Evolutionary conservation across 78 protist species (phyloP), one percentile per base, ranked within the genome.

Genomic region (Dictyostelium intermedium): DNA sequence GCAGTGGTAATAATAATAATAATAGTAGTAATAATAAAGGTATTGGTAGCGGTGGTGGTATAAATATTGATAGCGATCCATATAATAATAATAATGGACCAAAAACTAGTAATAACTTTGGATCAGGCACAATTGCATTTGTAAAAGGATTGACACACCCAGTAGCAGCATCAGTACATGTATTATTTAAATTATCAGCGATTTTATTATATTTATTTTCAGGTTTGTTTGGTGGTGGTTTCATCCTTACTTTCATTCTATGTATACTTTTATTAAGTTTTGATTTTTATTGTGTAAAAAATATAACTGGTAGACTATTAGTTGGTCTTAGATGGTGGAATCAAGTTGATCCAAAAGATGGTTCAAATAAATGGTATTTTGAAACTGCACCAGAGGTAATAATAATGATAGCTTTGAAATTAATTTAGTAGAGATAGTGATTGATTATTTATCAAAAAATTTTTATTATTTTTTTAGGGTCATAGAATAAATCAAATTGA

Each of bases 261-360:
- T 78, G 81, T 61, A 74, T 91, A 27, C 56, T 97, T 60, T 18
- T 97, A 25, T 25, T 85, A 7, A 85, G 98, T 16, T 78, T 77
- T 25, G 99, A 98, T 87, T 97, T 98, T 92, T 98, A 98, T 98
- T 69, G 63, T 35, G 93, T 85, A 34, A 97, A 98, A 89, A 98
- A 98, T 72, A 83, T 98, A 8, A 32, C 97, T 13, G 99, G 99
- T 27, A 32, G 99, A 4, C 16, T 97, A 27, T 79, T 98, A 5
- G 99, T 97, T 27, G 98, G 98, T 6, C 83, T 97, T 35, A 87
- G 99, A 41, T 98, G 98, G 98, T 98, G 99, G 99, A 97, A 96
- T 86, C 86, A 86, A 30, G 96, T 97, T 11, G 32, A 25, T 10
- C 53, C 63, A 5, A 97, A 85, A 2, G 97, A 98, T 74, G 99